A percentile compares a stretch with the other conserved stretches of the same genome.
Evolutionary conservation across 192 early-diverging fungal genomes (phyloP).

Genomic region (Coemansia sp.): DNA sequence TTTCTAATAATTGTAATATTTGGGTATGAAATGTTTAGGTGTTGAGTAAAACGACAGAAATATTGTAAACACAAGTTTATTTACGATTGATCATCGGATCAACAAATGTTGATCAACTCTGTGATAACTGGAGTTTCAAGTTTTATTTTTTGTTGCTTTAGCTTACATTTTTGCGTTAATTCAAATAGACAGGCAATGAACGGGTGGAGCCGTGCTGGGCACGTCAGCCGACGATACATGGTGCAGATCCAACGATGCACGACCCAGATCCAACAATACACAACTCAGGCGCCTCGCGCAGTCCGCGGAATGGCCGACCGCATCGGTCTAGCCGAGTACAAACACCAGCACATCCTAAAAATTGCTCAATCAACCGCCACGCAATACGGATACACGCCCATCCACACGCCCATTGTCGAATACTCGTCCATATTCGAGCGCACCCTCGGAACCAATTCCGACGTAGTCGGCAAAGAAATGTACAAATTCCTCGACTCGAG

Average conservation of each 20-base stretch:
- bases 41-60: too few relatives aligned
- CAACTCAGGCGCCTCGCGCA: slow-evolving; percentile 37
- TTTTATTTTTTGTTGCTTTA: neutral
- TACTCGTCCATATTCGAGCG: slow-evolving; percentile 64
- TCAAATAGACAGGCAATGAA: neutral
- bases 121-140: too few relatives aligned
- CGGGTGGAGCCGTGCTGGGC: neutral
- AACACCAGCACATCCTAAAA: slow-evolving; percentile 52
- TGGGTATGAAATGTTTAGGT: too few relatives aligned
- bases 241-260: neutral
- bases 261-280: neutral
- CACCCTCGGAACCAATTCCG: slow-evolving; percentile 61
- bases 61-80: neutral
- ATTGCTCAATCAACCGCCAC: slow-evolving; percentile 42
- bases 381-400: slow-evolving; percentile 59
- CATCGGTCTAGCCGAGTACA: slow-evolving; percentile 50
- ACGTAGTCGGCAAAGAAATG: slow-evolving; percentile 70
- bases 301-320: slow-evolving; percentile 67
- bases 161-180: neutral
- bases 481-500: slow-evolving; percentile 66
- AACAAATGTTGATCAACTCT: too few relatives aligned
- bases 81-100: neutral
- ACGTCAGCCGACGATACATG: slow-evolving; percentile 5
- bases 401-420: slow-evolving; percentile 66
- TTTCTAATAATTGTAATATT: slow-evolving; percentile 1